A percentile compares a stretch with the other conserved stretches of the same genome.
Evolutionary conservation across 768 basidiomycete genomes (phyloP).

Genomic region (Psilocybe cyanescens): DNA sequence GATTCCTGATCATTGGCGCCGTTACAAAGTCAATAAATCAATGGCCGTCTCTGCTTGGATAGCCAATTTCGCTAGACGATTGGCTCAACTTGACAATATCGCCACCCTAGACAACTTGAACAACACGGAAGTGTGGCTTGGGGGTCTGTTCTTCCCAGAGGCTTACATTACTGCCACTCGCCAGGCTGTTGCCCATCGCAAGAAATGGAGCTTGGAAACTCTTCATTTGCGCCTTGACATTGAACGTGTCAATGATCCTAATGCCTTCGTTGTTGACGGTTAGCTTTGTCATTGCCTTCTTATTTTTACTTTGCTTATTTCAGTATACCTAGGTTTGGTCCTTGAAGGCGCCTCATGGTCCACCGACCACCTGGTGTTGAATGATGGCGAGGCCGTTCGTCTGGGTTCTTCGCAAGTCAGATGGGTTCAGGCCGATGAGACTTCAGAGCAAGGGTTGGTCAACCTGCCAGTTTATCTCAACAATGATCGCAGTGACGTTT

Average conservation of each 20-base stretch:
- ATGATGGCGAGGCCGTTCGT: conserved; percentile 81
- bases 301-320: conserved; percentile 1
- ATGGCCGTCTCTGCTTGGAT: conserved; percentile 90
- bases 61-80: conserved; percentile 75
- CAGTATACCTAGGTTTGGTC: conserved; percentile 63
- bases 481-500: conserved; percentile 82
- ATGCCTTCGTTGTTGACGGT: conserved; percentile 90
- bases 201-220: conserved; percentile 92
- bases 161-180: conserved; percentile 96
- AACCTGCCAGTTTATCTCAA: conserved; percentile 94
- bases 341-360: conserved; percentile 88
- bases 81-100: conserved; percentile 83
- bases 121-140: conserved; percentile 87
- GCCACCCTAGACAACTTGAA: conserved; percentile 63
- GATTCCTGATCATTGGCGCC: conserved; percentile 86
- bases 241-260: conserved; percentile 76
- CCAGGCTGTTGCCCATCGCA: conserved; percentile 93
- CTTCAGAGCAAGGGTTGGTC: conserved; percentile 49
- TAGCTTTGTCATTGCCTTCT: conserved; percentile 28
- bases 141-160: conserved; percentile 95
- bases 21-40: conserved; percentile 84
- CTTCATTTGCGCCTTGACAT: conserved; percentile 80
- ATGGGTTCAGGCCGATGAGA: conserved; percentile 73
- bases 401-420: conserved; percentile 83
- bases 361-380: conserved; percentile 71